Evolutionary conservation across 2,329 filamentous ascomycete species (phyloP), one percentile per base, ranked within the genome.

Genomic region (Sporothrix inflata): DNA sequence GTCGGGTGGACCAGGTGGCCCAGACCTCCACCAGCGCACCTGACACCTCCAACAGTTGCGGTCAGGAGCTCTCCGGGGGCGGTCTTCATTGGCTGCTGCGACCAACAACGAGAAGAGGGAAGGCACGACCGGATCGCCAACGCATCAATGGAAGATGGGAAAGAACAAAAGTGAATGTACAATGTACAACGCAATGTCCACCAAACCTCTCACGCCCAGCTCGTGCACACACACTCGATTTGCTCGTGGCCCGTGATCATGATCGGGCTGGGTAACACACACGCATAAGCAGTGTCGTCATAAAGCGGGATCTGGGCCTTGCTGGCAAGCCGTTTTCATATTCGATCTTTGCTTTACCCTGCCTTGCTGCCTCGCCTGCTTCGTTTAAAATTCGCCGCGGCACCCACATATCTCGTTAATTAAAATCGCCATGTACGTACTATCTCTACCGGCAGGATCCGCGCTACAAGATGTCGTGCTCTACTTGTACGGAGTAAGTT

Each of bases 41-140:
- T 69, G 66, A 68, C 47, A 34, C 57, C 34, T 21, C 57, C 57
- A 61, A 40, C 53, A 40, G 57, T 67, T 67, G 21, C 45, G 63
- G 63, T 67, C 63, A 67, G 63, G 42, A 67, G 63, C 24, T n/a
- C 66, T 42, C 34, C n/a, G 9, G 34, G 40, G 42, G 12, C 12
- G n/a, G 47, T 12, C 66, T 7, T 40, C 47, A 69, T 69, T 55
- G 66, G 66, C 34, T 63, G n/a, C 16, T 21, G 38, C 60, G 8
- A 19, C 6, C 16, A 61, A 60, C 57, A n/a, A n/a, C n/a, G n/a
- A 34, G 47, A 4, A 34, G 30, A 45, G 12, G 63, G 66, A 53
- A 68, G 30, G 30, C 66, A 55, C 66, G 49, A 69, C 49, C 49
- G 21, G n/a, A 42, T 38, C n/a, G 60, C 60, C 60, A 63, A 45